These are phyloP conservation scores for Dendryphion nanum DNA, from an alignment of 2,329 filamentous ascomycete species.

Conservation along the genomic window DNA sequence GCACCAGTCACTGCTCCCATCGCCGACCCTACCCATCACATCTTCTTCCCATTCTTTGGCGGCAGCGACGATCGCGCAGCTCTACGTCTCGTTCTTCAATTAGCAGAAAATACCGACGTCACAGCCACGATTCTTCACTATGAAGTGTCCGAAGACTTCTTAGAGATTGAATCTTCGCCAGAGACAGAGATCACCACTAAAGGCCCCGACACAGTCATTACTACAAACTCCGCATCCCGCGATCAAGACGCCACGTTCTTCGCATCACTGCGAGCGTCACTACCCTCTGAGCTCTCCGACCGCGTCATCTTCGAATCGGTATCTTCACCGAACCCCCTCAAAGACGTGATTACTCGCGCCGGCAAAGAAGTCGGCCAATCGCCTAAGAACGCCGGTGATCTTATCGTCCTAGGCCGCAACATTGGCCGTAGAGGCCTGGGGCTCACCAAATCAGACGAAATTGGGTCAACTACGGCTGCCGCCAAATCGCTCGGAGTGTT, in stretches of 20 bases:
- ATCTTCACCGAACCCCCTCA: constrained; percentile 29
- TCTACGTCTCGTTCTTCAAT: constrained; percentile 76
- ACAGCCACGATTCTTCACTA: constrained; percentile 74
- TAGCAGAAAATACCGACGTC: constrained; percentile 75
- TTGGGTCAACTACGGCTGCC: constrained; percentile 31
- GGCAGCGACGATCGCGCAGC: constrained; percentile 79
- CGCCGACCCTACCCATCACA: constrained; percentile 70
- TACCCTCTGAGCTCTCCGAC: constrained; percentile 50
- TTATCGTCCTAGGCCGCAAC: constrained; percentile 65
- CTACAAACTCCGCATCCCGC: constrained; percentile 10
- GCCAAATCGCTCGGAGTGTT: constrained; percentile 57
- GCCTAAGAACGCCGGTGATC: constrained; percentile 66
- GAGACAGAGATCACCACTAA: constrained; percentile 12
- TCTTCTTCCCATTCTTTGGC: constrained; percentile 86
- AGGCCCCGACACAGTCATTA: constrained; percentile 9
- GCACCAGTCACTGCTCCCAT: constrained; percentile 56
- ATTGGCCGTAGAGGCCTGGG: constrained; percentile 18
- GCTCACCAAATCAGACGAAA: constrained; percentile 27
- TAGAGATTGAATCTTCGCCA: constrained; percentile 12
- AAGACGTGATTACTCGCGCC: constrained; percentile 54
- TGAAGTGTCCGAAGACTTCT: constrained; percentile 26
- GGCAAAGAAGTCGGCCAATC: constrained; percentile 60
- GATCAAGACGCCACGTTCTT: constrained; percentile 58
- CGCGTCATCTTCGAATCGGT: constrained; percentile 61
- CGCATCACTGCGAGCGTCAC: constrained; percentile 54